Evolutionary conservation across 768 basidiomycete genomes (phyloP), one percentile per base, ranked within the genome.

Genomic region (Hysterangium stoloniferum): DNA sequence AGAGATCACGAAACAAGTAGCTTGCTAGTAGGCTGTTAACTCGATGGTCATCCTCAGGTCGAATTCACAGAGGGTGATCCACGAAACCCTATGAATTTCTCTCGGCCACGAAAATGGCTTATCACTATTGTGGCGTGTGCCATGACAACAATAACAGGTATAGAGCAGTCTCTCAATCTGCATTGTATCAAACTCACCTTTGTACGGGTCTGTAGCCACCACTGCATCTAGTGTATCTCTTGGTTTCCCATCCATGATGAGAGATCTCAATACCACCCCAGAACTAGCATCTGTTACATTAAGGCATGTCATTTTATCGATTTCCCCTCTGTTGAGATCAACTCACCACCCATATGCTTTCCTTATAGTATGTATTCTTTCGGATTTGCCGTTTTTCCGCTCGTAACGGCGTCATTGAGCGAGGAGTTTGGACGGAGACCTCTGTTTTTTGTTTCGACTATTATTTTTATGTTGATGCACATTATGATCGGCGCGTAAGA

Each of bases 361-460:
- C 31, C 31, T 24, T 68, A 59, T 68, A 70, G 71, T 49, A 64
- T 78, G 25, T 86, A 72, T 61, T 66, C 76, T 0, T 59, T 86
- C 6, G 82, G 81, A 2, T 85, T 85, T 54, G 79, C 71, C 13
- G 32, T 84, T 19, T 64, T 79, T 13, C 83, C 84, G 0, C 76
- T 86, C 3, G 64, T 86, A 15, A 76, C 82, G 0, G 79, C 84
- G 15, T 75, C 83, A 0, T 75, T 85, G 55, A 84, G 82, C 59
- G 84, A 86, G 58, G 84, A 86, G 58, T 79, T 84, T 51, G 84
- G 84, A 11, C 65, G 84, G 35, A 74, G 75, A 43, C 79, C 76
- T 1, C 53, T 86, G 1, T 85, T 83, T 54, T 59, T 80, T 15
- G 67, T 63, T 29, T 79, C 79, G 1, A 64, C 64, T 9, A 57